Evolutionary conservation across 2,329 filamentous ascomycete species (phyloP), one percentile per base, ranked within the genome.

Genomic region (Cladosporium sp.): DNA sequence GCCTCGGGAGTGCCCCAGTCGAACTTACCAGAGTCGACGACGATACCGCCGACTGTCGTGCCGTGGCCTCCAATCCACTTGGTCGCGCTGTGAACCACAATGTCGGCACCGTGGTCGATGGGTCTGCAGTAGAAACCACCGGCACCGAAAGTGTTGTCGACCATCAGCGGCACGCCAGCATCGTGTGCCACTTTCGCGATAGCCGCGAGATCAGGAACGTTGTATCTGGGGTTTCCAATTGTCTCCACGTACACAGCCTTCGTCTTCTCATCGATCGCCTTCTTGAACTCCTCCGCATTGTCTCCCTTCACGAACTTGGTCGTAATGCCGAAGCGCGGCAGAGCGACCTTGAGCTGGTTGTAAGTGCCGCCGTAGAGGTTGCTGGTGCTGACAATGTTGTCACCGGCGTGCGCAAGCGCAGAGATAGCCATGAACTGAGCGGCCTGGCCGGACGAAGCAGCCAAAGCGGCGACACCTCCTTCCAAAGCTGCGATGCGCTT

Each of bases 31-130:
- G 89, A 87, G 81, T 97, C 93, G 69, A 97, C 83, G 36, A 97
- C 86, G 51, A 97, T 86, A 67, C 93, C 93, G 65, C 86, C 93
- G 70, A 97, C 91, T 28, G 93, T 97, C 48, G 93, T 76, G 67
- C 93, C 94, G 79, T 98, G 94, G 49, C 93, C 93, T 65, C 93
- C 93, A 68, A 98, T 97, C 93, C 93, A 97, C 80, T 97, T 97
- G 66, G 93, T 97, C 13, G 93, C 93, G 46, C 91, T 95, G 84
- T 97, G 93, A 26, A 97, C 91, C 61, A 97, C 90, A 67, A 97
- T 97, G 76, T 97, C 93, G 69, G 91, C 93, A 64, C 93, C 93
- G 78, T 96, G 91, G 26, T 93, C 89, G 73, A 97, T 94, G 48
- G 93, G 93, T 7, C 90, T 88, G 71, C 89, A 83, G 77, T 92